Base-by-base conservation (phyloP, 305 asterid species). In the Solanum hybrid region DNA sequence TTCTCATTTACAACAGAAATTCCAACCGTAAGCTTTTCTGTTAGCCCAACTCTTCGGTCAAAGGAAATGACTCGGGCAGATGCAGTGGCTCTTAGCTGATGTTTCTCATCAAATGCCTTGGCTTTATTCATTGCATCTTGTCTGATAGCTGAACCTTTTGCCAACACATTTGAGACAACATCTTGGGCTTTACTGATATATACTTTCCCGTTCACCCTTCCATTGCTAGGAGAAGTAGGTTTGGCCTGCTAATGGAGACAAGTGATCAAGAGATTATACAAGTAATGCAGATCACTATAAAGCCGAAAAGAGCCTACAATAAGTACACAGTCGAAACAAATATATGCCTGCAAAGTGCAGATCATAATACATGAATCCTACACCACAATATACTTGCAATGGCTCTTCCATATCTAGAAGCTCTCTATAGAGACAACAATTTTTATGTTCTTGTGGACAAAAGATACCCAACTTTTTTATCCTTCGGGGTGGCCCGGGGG, bases 81-180 rank as follows among this genome's bases (percentile, higher is more conserved):
- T 91, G 99, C 99, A 93, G 93, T 96, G 91, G 99, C 99, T 33
- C 94, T 94, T 93, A 96, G 91, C 88, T 91, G 91, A 90, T 96
- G 99, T 93, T 95, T 97, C 92, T 97, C 98, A 93, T 97, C 99
- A 93, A 97, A 97, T 91, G 98, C 99, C 92, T 93, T 97, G 89
- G 99, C 99, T 94, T 96, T 96, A 92, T 92, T 97, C 91, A 97
- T 92, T 70, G 99, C 99, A 93, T 96, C 99, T 91, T 95, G 99
- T 86, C 98, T 90, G 39, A 97, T 90, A 90, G 99, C 98, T 37
- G 97, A 96, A 92, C 99, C 97, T 92, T 96, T 97, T 77, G 99
- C 99, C 89, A 97, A 92, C 96, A 97, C 90, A 92, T 85, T 97
- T 29, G 99, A 93, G 51, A 96, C 98, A 81, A 96, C 99, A 90